A percentile compares a stretch with the other conserved stretches of the same genome.
Evolutionary conservation across 2,329 filamentous ascomycete genomes (phyloP).

Genomic region (Phialophora tarda): DNA sequence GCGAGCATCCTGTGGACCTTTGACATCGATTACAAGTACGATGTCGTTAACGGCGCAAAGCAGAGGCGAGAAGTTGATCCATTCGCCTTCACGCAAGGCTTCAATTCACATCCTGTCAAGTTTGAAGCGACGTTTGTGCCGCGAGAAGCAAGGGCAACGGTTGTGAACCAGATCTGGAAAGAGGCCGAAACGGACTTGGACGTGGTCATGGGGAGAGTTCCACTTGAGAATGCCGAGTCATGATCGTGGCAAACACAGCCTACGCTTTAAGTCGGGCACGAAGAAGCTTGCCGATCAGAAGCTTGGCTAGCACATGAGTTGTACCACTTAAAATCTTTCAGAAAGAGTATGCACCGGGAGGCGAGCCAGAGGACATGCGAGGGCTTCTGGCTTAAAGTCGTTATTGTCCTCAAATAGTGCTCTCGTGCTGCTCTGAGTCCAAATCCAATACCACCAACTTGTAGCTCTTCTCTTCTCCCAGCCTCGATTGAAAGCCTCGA

Average conservation of each 20-base stretch:
- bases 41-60: constrained; percentile 7
- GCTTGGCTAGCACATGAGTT: too few species aligned
- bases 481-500: background rate
- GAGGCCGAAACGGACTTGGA: constrained; percentile 8
- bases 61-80: constrained; percentile 51
- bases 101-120: constrained; percentile 32
- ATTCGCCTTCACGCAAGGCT: constrained; percentile 42
- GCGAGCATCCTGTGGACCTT: constrained; percentile 52
- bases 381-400: too few species aligned
- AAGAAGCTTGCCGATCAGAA: too few species aligned
- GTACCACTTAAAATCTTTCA: too few species aligned
- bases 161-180: constrained; percentile 5
- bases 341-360: too few species aligned
- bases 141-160: constrained; percentile 2
- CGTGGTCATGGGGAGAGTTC: constrained; percentile 6
- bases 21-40: constrained; percentile 31
- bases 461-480: background rate
- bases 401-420: too few species aligned
- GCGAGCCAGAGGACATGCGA: too few species aligned
- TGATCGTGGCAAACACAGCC: background rate
- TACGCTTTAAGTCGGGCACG: too few species aligned
- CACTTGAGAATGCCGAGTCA: background rate
- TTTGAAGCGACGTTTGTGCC: constrained; percentile 17
- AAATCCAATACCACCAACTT: constrained; percentile 2
- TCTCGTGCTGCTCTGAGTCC: background rate